Evolutionary conservation across 805 yeast species (phyloP), one percentile per base, ranked within the genome.

Genomic region (Pichia rugopelliculosa): DNA sequence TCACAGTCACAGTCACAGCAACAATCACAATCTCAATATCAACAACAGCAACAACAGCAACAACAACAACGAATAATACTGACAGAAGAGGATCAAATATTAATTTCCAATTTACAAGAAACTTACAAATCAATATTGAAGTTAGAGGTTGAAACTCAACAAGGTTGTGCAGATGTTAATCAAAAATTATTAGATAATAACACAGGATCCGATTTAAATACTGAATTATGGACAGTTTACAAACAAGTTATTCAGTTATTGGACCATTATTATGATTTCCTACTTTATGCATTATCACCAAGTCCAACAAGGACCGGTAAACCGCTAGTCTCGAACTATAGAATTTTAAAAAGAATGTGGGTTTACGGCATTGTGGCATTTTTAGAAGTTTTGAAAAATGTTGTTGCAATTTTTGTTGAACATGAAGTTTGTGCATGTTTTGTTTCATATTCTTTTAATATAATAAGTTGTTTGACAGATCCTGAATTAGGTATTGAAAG

Each of bases 331-430:
- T 84, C 82, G 53, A 76, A 84, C 37, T 85, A 86, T 61, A 79
- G 88, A 61, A 84, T 86, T 39, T 86, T 87, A 33, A 72, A 91
- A 56, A 69, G 93, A 56, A 72, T 86, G 71, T 86, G 93, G 93
- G 90, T 86, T 9, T 85, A 85, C 61, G 95, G 95, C 23, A 80
- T 87, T 13, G 90, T 85, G 15, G 87, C 90, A 18, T 84, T 85
- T 56, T 65, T 84, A 43, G 93, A 84, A 60, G 88, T 84, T 7
- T 66, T 84, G 57, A 84, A 84, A 59, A 84, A 83, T 61, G 83
- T 84, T 42, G 78, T 80, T 51, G 80, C 84, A 18, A 78, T 84
- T 21, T 84, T 82, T 57, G 65, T 65, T 22, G 90, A 84, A 54
- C 90, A 85, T 56, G 90, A 84, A 59, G 82, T 84, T 15, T 83